phyloP scores from a whole-genome alignment of 495 filamentous ascomycete species.

The Penicillium antarcticum region DNA sequence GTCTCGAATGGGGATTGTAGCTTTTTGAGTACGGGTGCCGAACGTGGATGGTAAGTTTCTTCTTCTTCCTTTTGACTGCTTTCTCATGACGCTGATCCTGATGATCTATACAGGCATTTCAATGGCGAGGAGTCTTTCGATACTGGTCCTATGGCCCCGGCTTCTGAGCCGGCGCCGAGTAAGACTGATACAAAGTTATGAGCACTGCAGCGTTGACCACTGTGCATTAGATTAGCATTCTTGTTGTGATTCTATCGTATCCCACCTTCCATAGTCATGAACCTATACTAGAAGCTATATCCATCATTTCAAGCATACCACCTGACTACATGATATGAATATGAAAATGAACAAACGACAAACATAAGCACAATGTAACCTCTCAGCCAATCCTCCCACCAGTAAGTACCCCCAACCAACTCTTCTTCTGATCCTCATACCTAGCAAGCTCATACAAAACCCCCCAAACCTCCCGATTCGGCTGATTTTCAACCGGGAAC shows the following conservation, averaged over 20 bases:
- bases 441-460: conserved; percentile 7
- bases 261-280: no score
- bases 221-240: no score
- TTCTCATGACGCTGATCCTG: conserved; percentile 1
- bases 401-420: neutral
- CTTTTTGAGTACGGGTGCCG: conserved; percentile 74
- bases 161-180: conserved; percentile 8
- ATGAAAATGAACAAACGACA: no score
- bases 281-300: no score
- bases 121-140: conserved; percentile 71
- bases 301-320: no score
- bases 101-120: conserved; percentile 56
- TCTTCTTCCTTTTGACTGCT: conserved; percentile 13
- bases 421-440: neutral
- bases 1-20: conserved; percentile 77
- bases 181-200: conserved; percentile 8
- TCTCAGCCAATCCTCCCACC: no score
- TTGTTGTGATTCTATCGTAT: no score
- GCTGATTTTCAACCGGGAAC: conserved; percentile 6
- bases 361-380: no score
- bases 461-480: conserved; percentile 5
- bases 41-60: conserved; percentile 76
- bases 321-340: no score
- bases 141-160: conserved; percentile 38
- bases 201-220: neutral